phyloP scores from a whole-genome alignment of 106 monocot species.

The Allium fistulosum region DNA sequence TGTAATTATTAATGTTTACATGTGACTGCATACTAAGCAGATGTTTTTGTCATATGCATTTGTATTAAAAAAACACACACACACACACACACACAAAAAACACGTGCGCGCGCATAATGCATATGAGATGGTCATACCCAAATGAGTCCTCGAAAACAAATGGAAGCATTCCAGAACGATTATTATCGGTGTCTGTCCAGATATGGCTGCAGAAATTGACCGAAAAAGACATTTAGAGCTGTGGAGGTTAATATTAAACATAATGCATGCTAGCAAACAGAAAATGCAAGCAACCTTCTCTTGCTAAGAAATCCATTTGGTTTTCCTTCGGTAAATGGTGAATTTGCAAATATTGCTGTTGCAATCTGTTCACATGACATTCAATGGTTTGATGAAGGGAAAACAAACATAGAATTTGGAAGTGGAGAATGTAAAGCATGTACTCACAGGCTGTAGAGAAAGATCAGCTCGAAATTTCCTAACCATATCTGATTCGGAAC shows the following conservation, averaged over 20 bases:
- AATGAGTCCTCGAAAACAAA: conserved; percentile 92
- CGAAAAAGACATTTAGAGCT: not conserved
- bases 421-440: not conserved
- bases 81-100: too few species aligned
- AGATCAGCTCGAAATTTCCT: conserved; percentile 92
- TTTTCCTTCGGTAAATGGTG: conserved; percentile 96
- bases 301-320: conserved; percentile 96
- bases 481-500: conserved; percentile 95
- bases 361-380: conserved; percentile 57
- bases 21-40: too few species aligned
- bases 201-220: conserved; percentile 56
- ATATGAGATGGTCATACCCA: conserved; percentile 44
- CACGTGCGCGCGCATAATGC: too few species aligned
- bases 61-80: too few species aligned
- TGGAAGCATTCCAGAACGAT: conserved; percentile 92
- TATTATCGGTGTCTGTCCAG: conserved; percentile 94
- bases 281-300: conserved; percentile 54
- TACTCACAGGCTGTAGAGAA: conserved; percentile 89
- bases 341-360: conserved; percentile 98
- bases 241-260: too few species aligned
- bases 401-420: not conserved
- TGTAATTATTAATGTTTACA: too few species aligned
- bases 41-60: too few species aligned
- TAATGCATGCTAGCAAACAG: too few species aligned
- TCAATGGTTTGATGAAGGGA: not conserved